Percentiles rank a stretch among this genome's conserved stretches.
These are phyloP conservation scores for Eutypa lata DNA, from an alignment of 2,329 filamentous ascomycete genomes.

Conservation along the genomic window DNA sequence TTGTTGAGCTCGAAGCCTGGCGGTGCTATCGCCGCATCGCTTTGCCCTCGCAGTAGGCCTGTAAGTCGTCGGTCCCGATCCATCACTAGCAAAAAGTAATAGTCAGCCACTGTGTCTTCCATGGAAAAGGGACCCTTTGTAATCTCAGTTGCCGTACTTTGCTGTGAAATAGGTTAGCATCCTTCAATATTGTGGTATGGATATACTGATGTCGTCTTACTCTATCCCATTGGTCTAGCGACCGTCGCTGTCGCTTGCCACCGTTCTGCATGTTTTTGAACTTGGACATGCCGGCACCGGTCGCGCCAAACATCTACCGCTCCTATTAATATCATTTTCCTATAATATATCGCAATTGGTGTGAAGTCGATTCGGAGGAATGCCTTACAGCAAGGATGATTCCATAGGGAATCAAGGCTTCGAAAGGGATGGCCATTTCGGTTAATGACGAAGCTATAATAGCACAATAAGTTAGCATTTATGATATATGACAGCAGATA, in stretches of 20 bases:
- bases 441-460: conserved; percentile 6
- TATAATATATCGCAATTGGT: conserved; percentile 1
- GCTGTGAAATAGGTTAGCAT: conserved; percentile 39
- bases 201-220: conserved; percentile 34
- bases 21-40: conserved; percentile 52
- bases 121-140: background rate
- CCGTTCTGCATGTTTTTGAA: conserved; percentile 58
- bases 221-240: conserved; percentile 61
- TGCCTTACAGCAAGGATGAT: conserved; percentile 58
- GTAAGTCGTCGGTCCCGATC: conserved; percentile 61
- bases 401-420: conserved; percentile 61
- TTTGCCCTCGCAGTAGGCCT: conserved; percentile 56
- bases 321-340: conserved; percentile 15
- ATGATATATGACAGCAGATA: conserved; percentile 1
- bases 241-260: conserved; percentile 58
- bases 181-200: background rate
- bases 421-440: conserved; percentile 62
- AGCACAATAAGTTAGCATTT: conserved; percentile 3
- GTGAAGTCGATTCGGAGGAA: background rate
- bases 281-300: conserved; percentile 55
- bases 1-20: conserved; percentile 61
- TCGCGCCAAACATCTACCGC: conserved; percentile 59
- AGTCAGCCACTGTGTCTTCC: conserved; percentile 17
- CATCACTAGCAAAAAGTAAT: conserved; percentile 50
- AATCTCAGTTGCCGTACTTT: conserved; percentile 41